Base-by-base conservation (phyloP, 129 eudicot genomes). In the Artemisia argyi region DNA sequence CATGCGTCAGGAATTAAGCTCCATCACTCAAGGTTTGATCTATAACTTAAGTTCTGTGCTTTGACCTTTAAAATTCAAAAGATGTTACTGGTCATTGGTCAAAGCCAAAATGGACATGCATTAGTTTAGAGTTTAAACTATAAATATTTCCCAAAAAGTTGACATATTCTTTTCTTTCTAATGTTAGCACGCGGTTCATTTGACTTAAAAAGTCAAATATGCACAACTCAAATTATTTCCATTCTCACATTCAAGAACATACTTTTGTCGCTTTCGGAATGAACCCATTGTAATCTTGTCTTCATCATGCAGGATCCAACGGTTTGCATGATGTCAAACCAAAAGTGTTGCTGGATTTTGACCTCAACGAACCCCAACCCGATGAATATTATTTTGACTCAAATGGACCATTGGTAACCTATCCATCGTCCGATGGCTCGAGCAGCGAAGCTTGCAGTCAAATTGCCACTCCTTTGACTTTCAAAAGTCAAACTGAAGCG, bases 301-400 rank as follows among this genome's bases (percentile, higher is more conserved):
- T 70, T 60, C 15, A 61, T 47, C 47, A 35, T 81, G 79, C 88
- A 84, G 96, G 88, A 66, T 47, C 74, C 42, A 32, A 67, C 13
- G 48, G 80, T 67, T 46, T 71, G 67, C 49, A 67, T 47, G 79
- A 57, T 60, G 69, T 46, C 53, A 86, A 83, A 65, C 39, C 20
- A 17, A 49, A 62, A 6, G 16, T 50, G 55, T 64, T 47, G 30
- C 8, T 42, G 51, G 67, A 51, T 55, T 59, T 91, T 52, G 97
- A 88, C 84, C 97, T 91, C 71, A 91, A 91, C 79, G 66, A 70
- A 72, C 22, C 22, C 73, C 86, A 42, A 61, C 68, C 75, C 32
- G 83, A 91, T 52, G 95, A 85, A 32, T 81, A 85, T 15, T 80
- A 53, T 5, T 71, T 49, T 54, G 62, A 69, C 24, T 72, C 79